Base-by-base conservation (phyloP, 78 protist species). In the Dictyostelium purpureum region DNA sequence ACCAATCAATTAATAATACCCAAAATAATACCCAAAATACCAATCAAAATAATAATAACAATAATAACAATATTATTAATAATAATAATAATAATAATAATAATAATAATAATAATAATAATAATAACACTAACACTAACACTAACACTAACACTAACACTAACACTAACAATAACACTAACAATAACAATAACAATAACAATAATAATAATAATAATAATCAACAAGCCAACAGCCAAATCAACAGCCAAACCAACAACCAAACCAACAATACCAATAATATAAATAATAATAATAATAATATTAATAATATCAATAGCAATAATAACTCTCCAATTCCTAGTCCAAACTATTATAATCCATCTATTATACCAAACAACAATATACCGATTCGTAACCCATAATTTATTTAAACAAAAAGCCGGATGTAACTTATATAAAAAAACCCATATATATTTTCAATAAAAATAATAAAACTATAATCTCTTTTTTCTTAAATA, bases 11-110 rank as follows among this genome's bases (percentile, higher is more conserved):
- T 38, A 77, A 26, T 61, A 56, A 77, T 77, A 79, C 45, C 35
- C 33, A 10, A 28, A 70, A 24, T 82, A 51, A 5, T 35, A 51
- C 2, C 28, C 51, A 24, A 26, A 69, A 42, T 51, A 79, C 5
- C 12, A 79, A 49, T 35, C 43, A 28, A 21, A 47, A 24, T 24
- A 65, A 31, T 49, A 79, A 61, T n/a, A 79, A 66, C n/a, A 78
- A 57, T 43, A 77, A 38, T 49, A 79, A 49, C n/a, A 79, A 35
- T 66, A 66, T 7, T 35, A 49, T 16, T 11, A 79, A 49, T 45
- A 66, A 45, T 26, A 79, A 49, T 28, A 79, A 49, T 79, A 79
- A 61, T 33, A 54, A 35, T 38, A 76, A 56, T 21, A 76, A 76
- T 38, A 76, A 76, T 38, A 76, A 4, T 9, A 59, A 21, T 59